phyloP scores from a whole-genome alignment of 805 yeast genomes.

The Starmera dryadoides region DNA sequence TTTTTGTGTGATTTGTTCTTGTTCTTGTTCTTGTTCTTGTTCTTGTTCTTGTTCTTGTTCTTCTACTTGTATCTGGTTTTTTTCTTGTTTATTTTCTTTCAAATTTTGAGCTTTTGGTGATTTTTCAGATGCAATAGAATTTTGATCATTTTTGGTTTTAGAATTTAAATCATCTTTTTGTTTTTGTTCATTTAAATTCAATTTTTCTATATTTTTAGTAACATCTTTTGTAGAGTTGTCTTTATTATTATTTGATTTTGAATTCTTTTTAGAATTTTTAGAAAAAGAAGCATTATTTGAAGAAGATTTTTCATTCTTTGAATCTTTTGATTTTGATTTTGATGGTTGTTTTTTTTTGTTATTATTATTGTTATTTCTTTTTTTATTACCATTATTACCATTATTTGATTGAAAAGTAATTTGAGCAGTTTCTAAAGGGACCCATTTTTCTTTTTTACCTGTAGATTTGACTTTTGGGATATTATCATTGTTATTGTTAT shows the following conservation, averaged over 20 bases:
- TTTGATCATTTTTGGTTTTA: background rate
- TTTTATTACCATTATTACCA: conserved; percentile 2
- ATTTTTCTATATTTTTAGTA: conserved; percentile 12
- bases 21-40: conserved; percentile 1
- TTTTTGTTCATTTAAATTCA: background rate
- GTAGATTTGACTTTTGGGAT: conserved; percentile 9
- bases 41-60: conserved; percentile 1
- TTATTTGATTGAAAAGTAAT: conserved; percentile 24
- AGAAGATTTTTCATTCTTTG: background rate
- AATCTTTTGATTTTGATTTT: background rate
- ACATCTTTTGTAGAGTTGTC: background rate
- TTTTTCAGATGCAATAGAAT: too few relatives aligned
- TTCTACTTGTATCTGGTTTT: conserved; percentile 1
- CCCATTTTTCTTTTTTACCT: conserved; percentile 53
- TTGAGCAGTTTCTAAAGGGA: conserved; percentile 53
- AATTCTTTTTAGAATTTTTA: too few relatives aligned
- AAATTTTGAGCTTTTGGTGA: too few relatives aligned
- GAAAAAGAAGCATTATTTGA: background rate
- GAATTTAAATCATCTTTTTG: background rate
- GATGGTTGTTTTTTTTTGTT: conserved; percentile 1
- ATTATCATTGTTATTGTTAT: background rate
- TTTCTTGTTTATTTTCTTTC: conserved; percentile 1
- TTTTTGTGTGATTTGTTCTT: too few relatives aligned
- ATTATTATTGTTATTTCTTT: conserved; percentile 1
- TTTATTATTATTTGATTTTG: background rate